Conservation (phyloP, 2,329 filamentous ascomycete genomes). For the Samsoniella hepiali region DNA sequence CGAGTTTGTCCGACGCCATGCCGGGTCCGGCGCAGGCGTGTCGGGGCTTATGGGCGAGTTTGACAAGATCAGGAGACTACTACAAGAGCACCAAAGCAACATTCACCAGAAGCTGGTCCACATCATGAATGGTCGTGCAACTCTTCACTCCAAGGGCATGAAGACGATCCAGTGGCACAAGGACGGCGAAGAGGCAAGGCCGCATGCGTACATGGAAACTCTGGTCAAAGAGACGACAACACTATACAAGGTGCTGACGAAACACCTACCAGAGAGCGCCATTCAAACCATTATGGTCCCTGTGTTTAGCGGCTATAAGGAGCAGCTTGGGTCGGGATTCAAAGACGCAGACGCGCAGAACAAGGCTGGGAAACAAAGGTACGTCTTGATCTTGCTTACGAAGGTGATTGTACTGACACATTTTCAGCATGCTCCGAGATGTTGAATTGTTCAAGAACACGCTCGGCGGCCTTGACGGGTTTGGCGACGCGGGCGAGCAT, state of each 20-base stretch:
- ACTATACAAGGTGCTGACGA: constrained; percentile 77
- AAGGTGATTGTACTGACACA: constrained; percentile 7
- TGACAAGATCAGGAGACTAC: constrained; percentile 77
- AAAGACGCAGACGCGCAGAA: constrained; percentile 62
- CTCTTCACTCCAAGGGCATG: constrained; percentile 71
- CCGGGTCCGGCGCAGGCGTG: constrained; percentile 48
- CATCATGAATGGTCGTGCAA: constrained; percentile 79
- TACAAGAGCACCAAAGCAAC: constrained; percentile 84
- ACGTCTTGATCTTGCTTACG: constrained; percentile 31
- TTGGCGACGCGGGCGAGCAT: constrained; percentile 68
- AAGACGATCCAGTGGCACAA: constrained; percentile 72
- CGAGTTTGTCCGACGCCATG: constrained; percentile 83
- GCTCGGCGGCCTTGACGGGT: constrained; percentile 75
- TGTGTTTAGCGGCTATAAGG: constrained; percentile 78
- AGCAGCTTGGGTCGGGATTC: constrained; percentile 72
- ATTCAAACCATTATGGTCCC: constrained; percentile 81
- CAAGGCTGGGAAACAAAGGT: constrained; percentile 69
- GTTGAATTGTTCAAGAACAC: constrained; percentile 68
- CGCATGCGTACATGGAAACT: constrained; percentile 79
- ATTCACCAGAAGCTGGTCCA: constrained; percentile 93
- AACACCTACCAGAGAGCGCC: constrained; percentile 73
- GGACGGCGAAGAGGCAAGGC: constrained; percentile 33
- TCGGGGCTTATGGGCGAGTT: constrained; percentile 73
- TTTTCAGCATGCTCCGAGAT: constrained; percentile 68
- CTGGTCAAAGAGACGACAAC: constrained; percentile 82